Percentiles rank a stretch among this genome's conserved stretches.
These are phyloP conservation scores for Paecilomyces dactylethromorphus DNA, from an alignment of 2,329 filamentous ascomycete species.

Conservation along the genomic window DNA sequence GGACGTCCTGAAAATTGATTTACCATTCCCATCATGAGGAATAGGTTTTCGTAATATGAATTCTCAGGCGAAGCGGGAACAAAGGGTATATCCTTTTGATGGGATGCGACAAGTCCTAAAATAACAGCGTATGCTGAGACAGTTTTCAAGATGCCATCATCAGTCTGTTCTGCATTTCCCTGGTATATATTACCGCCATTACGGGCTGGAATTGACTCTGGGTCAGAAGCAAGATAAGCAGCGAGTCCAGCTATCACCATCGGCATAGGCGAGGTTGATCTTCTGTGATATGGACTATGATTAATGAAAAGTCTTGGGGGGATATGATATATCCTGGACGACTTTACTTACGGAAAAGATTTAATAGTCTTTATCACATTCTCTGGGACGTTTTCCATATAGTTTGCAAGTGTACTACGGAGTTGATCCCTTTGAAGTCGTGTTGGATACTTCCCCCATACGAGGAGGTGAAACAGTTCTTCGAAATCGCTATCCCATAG, in stretches of 20 bases:
- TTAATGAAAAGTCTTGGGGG: too few relatives aligned
- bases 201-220: constrained; percentile 14
- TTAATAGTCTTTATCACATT: constrained; percentile 16
- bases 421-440: constrained; percentile 11
- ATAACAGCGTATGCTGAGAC: constrained; percentile 20
- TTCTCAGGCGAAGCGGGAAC: constrained; percentile 26
- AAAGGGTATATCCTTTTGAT: constrained; percentile 16
- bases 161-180: constrained; percentile 10
- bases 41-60: constrained; percentile 51
- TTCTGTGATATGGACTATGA: constrained; percentile 5
- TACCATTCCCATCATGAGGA: constrained; percentile 49
- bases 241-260: constrained; percentile 23
- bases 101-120: constrained; percentile 18
- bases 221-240: constrained; percentile 17
- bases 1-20: constrained; percentile 43
- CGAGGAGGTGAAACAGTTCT: constrained; percentile 23
- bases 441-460: constrained; percentile 23
- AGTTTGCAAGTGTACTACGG: constrained; percentile 11
- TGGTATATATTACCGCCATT: constrained; percentile 17
- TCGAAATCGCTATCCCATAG: constrained; percentile 25
- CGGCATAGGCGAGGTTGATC: constrained; percentile 14
- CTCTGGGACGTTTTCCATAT: constrained; percentile 15
- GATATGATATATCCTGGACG: background rate
- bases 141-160: constrained; percentile 17
- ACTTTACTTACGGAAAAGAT: constrained; percentile 16